These are phyloP conservation scores for Suillus luteus DNA, from an alignment of 768 basidiomycete genomes.

Conservation along the genomic window DNA sequence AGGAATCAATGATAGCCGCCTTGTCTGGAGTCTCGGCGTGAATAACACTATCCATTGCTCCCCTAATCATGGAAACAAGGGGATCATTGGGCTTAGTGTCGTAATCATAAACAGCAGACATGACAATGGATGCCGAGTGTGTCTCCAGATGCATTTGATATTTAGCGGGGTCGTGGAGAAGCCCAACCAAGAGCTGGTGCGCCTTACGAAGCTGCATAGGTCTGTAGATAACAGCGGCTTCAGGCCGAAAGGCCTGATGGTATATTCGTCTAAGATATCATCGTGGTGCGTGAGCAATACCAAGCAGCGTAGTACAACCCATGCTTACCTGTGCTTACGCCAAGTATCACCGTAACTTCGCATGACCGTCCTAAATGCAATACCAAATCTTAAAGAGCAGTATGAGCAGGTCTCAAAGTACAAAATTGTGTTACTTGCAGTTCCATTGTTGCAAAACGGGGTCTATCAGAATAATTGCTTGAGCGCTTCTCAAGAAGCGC, in stretches of 20 bases:
- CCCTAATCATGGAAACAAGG: conserved; percentile 38
- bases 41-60: conserved; percentile 24
- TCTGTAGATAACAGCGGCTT: conserved; percentile 14
- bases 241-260: conserved; percentile 23
- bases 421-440: conserved; percentile 29
- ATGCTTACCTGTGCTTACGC: conserved; percentile 28
- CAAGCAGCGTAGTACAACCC: conserved; percentile 33
- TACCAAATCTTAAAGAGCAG: conserved; percentile 37
- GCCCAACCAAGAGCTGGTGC: conserved; percentile 34
- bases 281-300: conserved; percentile 39
- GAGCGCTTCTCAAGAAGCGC: conserved; percentile 48
- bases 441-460: conserved; percentile 38
- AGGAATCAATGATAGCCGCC: conserved; percentile 15
- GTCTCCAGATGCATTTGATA: conserved; percentile 31
- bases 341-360: conserved; percentile 35
- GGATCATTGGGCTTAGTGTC: conserved; percentile 37
- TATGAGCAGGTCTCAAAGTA: not conserved
- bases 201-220: conserved; percentile 32
- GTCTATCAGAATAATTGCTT: conserved; percentile 43
- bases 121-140: conserved; percentile 36
- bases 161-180: conserved; percentile 32
- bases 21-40: conserved; percentile 11
- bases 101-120: conserved; percentile 40
- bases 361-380: conserved; percentile 43
- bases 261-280: conserved; percentile 26